Evolutionary conservation across 2,329 filamentous ascomycete genomes (phyloP).

Genomic region (Fusarium mangiferae): DNA sequence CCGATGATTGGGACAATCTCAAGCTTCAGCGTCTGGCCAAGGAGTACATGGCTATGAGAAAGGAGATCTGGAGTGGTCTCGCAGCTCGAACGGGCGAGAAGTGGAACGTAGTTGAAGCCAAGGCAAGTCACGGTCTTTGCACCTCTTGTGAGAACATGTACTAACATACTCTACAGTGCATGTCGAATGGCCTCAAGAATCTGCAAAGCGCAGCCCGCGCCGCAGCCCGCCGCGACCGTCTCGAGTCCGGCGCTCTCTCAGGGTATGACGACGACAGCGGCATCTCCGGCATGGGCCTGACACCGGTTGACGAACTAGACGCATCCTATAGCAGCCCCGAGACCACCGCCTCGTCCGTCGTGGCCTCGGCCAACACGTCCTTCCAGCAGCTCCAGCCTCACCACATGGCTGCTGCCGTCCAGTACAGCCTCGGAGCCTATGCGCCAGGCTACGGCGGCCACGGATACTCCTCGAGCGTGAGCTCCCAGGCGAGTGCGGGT

Average conservation of each 20-base stretch:
- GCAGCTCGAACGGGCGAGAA: slow-evolving; percentile 82
- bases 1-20: slow-evolving; percentile 81
- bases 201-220: slow-evolving; percentile 76
- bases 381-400: slow-evolving; percentile 45
- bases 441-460: slow-evolving; percentile 45
- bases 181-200: slow-evolving; percentile 86
- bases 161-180: slow-evolving; percentile 66
- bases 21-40: slow-evolving; percentile 79
- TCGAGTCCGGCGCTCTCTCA: slow-evolving; percentile 56
- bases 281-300: slow-evolving; percentile 70
- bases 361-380: slow-evolving; percentile 51
- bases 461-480: slow-evolving; percentile 66
- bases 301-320: slow-evolving; percentile 68
- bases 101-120: slow-evolving; percentile 76
- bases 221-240: slow-evolving; percentile 71
- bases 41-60: slow-evolving; percentile 82
- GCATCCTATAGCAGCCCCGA: slow-evolving; percentile 67
- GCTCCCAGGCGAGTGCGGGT: slow-evolving; percentile 56
- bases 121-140: slow-evolving; percentile 55
- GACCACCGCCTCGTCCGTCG: slow-evolving; percentile 56
- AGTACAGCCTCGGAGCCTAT: slow-evolving; percentile 42
- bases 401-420: slow-evolving; percentile 33
- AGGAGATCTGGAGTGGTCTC: slow-evolving; percentile 83
- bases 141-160: background rate
- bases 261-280: slow-evolving; percentile 77